phyloP scores from a whole-genome alignment of 2,329 filamentous ascomycete genomes.

The Ophiostoma quercus region DNA sequence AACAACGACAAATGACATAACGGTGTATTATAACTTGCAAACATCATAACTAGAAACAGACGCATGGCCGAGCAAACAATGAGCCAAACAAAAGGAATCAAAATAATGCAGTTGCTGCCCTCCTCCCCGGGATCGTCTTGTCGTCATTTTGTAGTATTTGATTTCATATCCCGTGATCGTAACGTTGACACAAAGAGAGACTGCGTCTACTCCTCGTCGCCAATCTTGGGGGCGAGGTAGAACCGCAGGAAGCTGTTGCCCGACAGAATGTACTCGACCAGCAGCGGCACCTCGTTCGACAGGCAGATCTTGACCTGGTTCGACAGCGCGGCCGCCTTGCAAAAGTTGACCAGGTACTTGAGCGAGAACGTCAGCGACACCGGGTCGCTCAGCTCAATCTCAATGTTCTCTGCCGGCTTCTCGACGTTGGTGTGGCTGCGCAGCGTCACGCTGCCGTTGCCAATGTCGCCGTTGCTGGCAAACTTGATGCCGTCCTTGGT shows the following conservation, averaged over 20 bases:
- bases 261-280: conserved; percentile 82
- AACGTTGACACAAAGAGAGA: not conserved
- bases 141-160: not conserved
- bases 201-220: conserved; percentile 36
- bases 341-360: conserved; percentile 99
- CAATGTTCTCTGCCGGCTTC: conserved; percentile 77
- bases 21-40: conserved; percentile 9
- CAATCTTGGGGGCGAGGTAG: conserved; percentile 86
- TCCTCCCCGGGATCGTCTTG: not conserved
- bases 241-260: conserved; percentile 89
- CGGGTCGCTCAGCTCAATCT: conserved; percentile 86
- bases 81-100: conserved; percentile 10
- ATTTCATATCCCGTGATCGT: conserved; percentile 4
- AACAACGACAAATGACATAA: not conserved
- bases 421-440: conserved; percentile 84
- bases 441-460: conserved; percentile 87
- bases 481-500: conserved; percentile 98
- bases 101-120: conserved; percentile 5
- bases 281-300: conserved; percentile 89
- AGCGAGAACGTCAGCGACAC: conserved; percentile 95
- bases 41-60: not conserved
- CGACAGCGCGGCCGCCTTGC: conserved; percentile 88
- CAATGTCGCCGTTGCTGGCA: conserved; percentile 87
- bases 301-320: conserved; percentile 82
- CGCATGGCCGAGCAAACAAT: not conserved